Evolutionary conservation across 1,284 basidiomycete genomes (phyloP).

Genomic region (Wolfiporia cocos): DNA sequence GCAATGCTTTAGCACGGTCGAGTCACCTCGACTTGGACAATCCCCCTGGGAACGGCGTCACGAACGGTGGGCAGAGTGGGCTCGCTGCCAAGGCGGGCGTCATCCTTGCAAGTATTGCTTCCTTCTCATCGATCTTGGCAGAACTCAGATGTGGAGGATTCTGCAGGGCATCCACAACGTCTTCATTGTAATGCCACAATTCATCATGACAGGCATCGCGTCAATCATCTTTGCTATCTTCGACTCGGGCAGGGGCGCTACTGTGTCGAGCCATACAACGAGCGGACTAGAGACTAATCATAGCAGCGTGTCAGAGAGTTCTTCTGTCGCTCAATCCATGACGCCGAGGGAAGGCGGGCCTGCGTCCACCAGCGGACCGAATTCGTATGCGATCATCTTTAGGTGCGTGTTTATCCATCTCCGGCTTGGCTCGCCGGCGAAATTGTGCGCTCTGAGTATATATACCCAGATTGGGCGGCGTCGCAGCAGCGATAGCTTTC

Average conservation of each 20-base stretch:
- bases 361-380: slow-evolving; percentile 29
- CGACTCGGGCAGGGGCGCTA: slow-evolving; percentile 51
- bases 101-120: slow-evolving; percentile 59
- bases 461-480: slow-evolving; percentile 57
- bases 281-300: too few relatives aligned
- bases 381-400: slow-evolving; percentile 76
- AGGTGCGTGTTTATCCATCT: too few relatives aligned
- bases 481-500: slow-evolving; percentile 67
- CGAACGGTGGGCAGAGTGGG: too few relatives aligned
- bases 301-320: too few relatives aligned
- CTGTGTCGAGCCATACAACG: too few relatives aligned
- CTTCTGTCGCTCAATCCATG: too few relatives aligned
- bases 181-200: slow-evolving; percentile 78
- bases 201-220: slow-evolving; percentile 62
- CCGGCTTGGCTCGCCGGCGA: too few relatives aligned
- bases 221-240: slow-evolving; percentile 65
- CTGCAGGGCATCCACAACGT: slow-evolving; percentile 86
- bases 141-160: too few relatives aligned
- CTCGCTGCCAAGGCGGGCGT: slow-evolving; percentile 73
- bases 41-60: too few relatives aligned
- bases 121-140: slow-evolving; percentile 6
- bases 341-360: slow-evolving; percentile 6
- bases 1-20: slow-evolving; percentile 39
- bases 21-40: slow-evolving; percentile 33
- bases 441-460: not conserved